These are phyloP conservation scores for Elongisporangium undulatum DNA, from an alignment of 352 stramenopile genomes.

Conservation along the genomic window DNA sequence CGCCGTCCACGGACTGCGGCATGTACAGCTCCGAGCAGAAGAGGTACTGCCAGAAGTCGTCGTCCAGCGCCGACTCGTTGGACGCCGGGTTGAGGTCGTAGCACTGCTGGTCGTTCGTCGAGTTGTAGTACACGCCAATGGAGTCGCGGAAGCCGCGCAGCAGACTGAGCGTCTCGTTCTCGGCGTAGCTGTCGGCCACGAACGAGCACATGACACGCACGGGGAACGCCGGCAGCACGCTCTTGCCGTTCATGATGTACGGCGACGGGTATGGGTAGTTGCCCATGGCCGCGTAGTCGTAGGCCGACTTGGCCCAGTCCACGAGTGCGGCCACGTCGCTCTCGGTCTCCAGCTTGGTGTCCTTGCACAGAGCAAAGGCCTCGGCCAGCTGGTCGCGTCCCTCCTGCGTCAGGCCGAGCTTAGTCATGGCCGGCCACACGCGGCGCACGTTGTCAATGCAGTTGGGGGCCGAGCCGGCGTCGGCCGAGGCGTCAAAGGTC, in stretches of 20 bases:
- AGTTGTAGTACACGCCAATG: conserved; percentile 79
- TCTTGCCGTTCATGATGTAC: conserved; percentile 91
- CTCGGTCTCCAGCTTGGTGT: conserved; percentile 28
- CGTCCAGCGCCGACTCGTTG: conserved; percentile 47
- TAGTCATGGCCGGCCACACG: conserved; percentile 54
- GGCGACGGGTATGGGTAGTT: conserved; percentile 95
- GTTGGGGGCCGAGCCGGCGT: conserved; percentile 50
- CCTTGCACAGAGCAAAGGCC: conserved; percentile 51
- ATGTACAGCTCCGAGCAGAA: conserved; percentile 79
- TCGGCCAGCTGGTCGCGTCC: conserved; percentile 38
- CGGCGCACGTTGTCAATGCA: conserved; percentile 81
- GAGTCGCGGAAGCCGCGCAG: conserved; percentile 48
- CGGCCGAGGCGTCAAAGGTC: conserved; percentile 63
- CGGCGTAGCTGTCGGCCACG: conserved; percentile 35
- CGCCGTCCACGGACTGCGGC: conserved; percentile 52
- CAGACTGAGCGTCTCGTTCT: conserved; percentile 30
- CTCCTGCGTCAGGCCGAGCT: conserved; percentile 34
- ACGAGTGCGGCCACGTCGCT: conserved; percentile 52
- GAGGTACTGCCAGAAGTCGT: conserved; percentile 78
- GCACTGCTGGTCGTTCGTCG: conserved; percentile 49
- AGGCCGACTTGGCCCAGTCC: conserved; percentile 71
- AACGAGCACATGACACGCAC: conserved; percentile 82
- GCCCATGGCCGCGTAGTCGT: conserved; percentile 93
- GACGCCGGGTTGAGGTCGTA: conserved; percentile 41
- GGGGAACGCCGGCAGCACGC: conserved; percentile 87